Base-by-base conservation (phyloP, 179 eudicot species). In the Drosera spatulata region DNA sequence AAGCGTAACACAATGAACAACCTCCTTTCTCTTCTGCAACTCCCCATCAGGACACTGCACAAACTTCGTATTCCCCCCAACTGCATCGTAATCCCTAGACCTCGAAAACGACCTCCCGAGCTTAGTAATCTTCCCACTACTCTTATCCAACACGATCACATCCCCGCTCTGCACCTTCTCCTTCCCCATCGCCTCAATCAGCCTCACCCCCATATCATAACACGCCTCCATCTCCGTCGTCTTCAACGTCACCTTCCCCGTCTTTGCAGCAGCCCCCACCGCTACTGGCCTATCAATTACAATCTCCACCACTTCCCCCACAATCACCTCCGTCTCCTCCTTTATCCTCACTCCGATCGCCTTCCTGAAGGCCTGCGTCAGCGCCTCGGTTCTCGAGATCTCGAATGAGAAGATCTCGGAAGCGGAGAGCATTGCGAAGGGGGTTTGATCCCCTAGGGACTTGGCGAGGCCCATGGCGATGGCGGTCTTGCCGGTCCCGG, bases 1-100 rank as follows among this genome's bases (percentile, higher is more conserved):
- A 71, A 91, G 91, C 2, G 89, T 83, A 44, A 88, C 96, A 56
- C 89, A 91, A 73, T 91, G 95, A 64, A 91, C 96, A 40, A 88
- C 86, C 76, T 88, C 98, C 77, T 91, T 91, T 79, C 96, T 68
- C 80, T 91, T 91, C 87, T 91, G 96, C 79, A 91, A 67, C 86
- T 91, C 98, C 50, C 98, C 98, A 59, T 91, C 96, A 22, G 98
- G 98, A 41, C 96, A 91, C 69, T 88, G 91, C 49, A 91, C 96
- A 51, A 91, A 91, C 80, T 91, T 91, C 0, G 95, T 88, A 59
- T 76, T 83, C 0, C 89, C 84, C 4, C 98, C 96, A 85, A 88
- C 80, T 0, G 96, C 95, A 75, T 91, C 98, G 3, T 84, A 88
- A 61, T 88, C 98, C 82, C 98, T 79, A 5, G 95, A 85, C 86